These are phyloP conservation scores for Aspergillus fumigatus DNA, from an alignment of 2,329 filamentous ascomycete genomes.

Conservation along the genomic window DNA sequence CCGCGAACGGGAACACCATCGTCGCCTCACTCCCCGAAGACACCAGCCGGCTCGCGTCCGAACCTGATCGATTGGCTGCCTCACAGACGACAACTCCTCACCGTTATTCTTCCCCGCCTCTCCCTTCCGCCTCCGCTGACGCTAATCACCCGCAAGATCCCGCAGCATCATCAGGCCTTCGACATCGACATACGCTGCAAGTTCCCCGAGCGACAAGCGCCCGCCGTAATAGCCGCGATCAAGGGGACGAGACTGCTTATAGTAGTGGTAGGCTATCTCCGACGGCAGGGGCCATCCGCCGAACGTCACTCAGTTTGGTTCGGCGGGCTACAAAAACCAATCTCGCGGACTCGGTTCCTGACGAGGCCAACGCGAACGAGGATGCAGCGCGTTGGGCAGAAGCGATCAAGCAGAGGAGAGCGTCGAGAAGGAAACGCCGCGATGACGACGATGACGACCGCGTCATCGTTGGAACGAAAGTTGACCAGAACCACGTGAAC, in stretches of 20 bases:
- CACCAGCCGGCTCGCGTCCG: slow-evolving; percentile 26
- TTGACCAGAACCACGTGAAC: slow-evolving; percentile 94
- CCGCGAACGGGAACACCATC: neutral
- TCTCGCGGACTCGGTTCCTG: slow-evolving; percentile 75
- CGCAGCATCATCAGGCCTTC: slow-evolving; percentile 55
- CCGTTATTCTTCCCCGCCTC: slow-evolving; percentile 42
- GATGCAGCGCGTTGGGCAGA: slow-evolving; percentile 91
- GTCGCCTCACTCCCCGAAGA: slow-evolving; percentile 32
- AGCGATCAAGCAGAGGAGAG: slow-evolving; percentile 83
- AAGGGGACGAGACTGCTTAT: slow-evolving; percentile 57
- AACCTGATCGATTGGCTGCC: slow-evolving; percentile 26
- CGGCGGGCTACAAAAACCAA: slow-evolving; percentile 79
- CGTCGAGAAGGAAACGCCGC: slow-evolving; percentile 75
- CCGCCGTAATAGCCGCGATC: slow-evolving; percentile 62
- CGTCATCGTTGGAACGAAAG: slow-evolving; percentile 93
- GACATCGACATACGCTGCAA: slow-evolving; percentile 83
- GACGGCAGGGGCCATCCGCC: slow-evolving; percentile 58
- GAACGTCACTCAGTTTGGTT: slow-evolving; percentile 77
- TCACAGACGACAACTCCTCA: slow-evolving; percentile 25
- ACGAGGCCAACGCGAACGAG: slow-evolving; percentile 81
- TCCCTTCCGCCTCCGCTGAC: slow-evolving; percentile 53
- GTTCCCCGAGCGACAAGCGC: slow-evolving; percentile 67
- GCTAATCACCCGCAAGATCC: slow-evolving; percentile 50
- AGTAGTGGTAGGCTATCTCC: slow-evolving; percentile 81
- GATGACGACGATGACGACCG: slow-evolving; percentile 87